Evolutionary conservation across 495 filamentous ascomycete genomes (phyloP).

Genomic region (Coniosporium apollinis): DNA sequence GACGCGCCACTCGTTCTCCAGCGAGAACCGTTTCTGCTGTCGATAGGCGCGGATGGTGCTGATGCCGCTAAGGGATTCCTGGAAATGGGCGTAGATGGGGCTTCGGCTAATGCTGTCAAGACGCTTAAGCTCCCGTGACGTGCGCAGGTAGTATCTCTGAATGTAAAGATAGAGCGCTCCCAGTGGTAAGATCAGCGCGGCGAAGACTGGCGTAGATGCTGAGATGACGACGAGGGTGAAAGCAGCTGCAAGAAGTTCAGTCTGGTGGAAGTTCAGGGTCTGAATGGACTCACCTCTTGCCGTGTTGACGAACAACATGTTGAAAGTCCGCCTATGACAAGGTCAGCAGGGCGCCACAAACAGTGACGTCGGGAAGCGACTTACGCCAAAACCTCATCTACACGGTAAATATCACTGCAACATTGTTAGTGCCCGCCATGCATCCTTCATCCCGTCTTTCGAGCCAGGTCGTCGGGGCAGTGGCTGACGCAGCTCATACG

Average conservation of each 20-base stretch:
- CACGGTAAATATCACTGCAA: constrained; percentile 74
- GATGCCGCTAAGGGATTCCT: constrained; percentile 88
- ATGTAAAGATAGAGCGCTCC: constrained; percentile 75
- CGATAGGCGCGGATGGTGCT: constrained; percentile 95
- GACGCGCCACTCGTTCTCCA: constrained; percentile 95
- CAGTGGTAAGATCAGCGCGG: constrained; percentile 66
- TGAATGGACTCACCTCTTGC: constrained; percentile 42
- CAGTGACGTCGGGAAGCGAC: constrained; percentile 5
- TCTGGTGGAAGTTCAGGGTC: not conserved
- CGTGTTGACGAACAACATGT: constrained; percentile 68
- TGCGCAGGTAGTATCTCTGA: constrained; percentile 92
- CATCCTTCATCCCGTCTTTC: too few relatives aligned
- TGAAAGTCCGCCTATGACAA: constrained; percentile 23
- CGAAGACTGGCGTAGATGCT: constrained; percentile 61
- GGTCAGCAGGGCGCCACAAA: constrained; percentile 4
- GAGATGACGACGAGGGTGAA: constrained; percentile 84
- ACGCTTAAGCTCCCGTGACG: constrained; percentile 89
- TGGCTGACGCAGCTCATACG: too few relatives aligned
- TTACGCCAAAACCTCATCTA: constrained; percentile 84
- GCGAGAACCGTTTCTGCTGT: constrained; percentile 69
- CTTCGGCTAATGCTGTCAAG: constrained; percentile 89
- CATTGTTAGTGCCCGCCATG: too few relatives aligned
- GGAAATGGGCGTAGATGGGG: constrained; percentile 96
- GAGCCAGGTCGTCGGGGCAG: too few relatives aligned
- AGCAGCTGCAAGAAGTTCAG: constrained; percentile 15